Percentiles rank a stretch among this genome's conserved stretches.
Evolutionary conservation across 108 stramenopile species (phyloP).

Genomic region (Fistulifera pelliculosa): DNA sequence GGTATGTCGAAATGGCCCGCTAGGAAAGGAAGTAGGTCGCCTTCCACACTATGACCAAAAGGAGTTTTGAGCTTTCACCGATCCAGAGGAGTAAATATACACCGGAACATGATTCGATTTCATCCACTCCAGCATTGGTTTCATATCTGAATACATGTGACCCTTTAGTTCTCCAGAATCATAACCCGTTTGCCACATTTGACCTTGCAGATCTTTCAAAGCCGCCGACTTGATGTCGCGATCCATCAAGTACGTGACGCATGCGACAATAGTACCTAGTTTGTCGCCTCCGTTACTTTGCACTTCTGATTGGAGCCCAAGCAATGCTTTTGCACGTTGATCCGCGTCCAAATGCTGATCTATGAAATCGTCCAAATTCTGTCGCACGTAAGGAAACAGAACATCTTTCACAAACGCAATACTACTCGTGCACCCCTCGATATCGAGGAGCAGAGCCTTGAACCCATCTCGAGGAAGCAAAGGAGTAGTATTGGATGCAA

Average conservation of each 20-base stretch:
- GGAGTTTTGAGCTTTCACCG: slow-evolving; percentile 78
- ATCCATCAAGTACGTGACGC: slow-evolving; percentile 52
- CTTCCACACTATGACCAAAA: slow-evolving; percentile 68
- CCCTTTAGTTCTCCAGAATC: slow-evolving; percentile 62
- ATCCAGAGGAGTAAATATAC: slow-evolving; percentile 85
- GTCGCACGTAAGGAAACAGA: slow-evolving; percentile 70
- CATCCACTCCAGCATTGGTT: slow-evolving; percentile 64
- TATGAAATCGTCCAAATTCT: slow-evolving; percentile 34
- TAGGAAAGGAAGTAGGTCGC: slow-evolving; percentile 69
- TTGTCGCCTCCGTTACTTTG: slow-evolving; percentile 18
- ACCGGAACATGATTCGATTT: slow-evolving; percentile 37
- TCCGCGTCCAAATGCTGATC: slow-evolving; percentile 6
- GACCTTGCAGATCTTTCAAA: slow-evolving; percentile 73
- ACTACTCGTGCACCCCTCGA: slow-evolving; percentile 90
- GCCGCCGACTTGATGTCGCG: slow-evolving; percentile 74
- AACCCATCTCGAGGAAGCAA: slow-evolving; percentile 56
- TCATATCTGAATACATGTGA: slow-evolving; percentile 77
- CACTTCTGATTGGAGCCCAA: slow-evolving; percentile 15
- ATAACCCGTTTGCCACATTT: slow-evolving; percentile 83
- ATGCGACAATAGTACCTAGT: slow-evolving; percentile 10
- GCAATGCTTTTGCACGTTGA: slow-evolving; percentile 13
- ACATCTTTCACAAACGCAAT: slow-evolving; percentile 89
- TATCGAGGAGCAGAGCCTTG: slow-evolving; percentile 80
- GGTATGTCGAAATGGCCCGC: slow-evolving; percentile 82
- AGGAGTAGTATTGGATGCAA: slow-evolving; percentile 40